Conservation (phyloP, 2,329 filamentous ascomycete species). For the Endoconidiophora polonica region DNA sequence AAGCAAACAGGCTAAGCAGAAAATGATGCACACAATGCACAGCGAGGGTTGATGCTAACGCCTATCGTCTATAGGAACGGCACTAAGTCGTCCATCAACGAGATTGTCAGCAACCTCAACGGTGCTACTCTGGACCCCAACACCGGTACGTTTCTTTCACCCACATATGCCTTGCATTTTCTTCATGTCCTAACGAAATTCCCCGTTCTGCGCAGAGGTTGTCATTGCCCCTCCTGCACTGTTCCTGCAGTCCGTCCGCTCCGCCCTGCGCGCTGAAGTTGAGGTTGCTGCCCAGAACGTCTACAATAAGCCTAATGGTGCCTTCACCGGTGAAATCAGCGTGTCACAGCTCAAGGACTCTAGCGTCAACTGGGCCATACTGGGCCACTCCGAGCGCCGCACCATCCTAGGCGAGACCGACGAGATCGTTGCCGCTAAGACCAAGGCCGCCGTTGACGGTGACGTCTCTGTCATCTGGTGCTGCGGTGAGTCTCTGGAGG, state of each 20-base stretch:
- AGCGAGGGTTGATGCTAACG: not conserved
- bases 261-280: slow-evolving; percentile 57
- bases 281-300: slow-evolving; percentile 93
- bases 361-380: slow-evolving; percentile 75
- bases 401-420: slow-evolving; percentile 79
- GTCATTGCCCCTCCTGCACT: slow-evolving; percentile 82
- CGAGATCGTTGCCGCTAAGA: slow-evolving; percentile 77
- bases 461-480: slow-evolving; percentile 88
- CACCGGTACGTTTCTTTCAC: slow-evolving; percentile 4
- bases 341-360: slow-evolving; percentile 80
- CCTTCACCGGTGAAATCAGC: slow-evolving; percentile 93
- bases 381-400: slow-evolving; percentile 90
- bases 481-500: slow-evolving; percentile 88
- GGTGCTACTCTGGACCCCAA: slow-evolving; percentile 56
- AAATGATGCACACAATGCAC: not conserved
- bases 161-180: not conserved
- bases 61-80: slow-evolving; percentile 56
- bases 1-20: not conserved
- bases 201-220: slow-evolving; percentile 46
- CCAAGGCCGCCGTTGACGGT: slow-evolving; percentile 76
- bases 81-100: slow-evolving; percentile 71
- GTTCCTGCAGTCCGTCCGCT: slow-evolving; percentile 76
- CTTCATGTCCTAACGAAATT: not conserved
- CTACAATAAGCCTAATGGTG: slow-evolving; percentile 90
- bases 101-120: slow-evolving; percentile 83